These are phyloP conservation scores for Populus trichocarpa DNA, from an alignment of 441 rosid genomes.

Conservation along the genomic window DNA sequence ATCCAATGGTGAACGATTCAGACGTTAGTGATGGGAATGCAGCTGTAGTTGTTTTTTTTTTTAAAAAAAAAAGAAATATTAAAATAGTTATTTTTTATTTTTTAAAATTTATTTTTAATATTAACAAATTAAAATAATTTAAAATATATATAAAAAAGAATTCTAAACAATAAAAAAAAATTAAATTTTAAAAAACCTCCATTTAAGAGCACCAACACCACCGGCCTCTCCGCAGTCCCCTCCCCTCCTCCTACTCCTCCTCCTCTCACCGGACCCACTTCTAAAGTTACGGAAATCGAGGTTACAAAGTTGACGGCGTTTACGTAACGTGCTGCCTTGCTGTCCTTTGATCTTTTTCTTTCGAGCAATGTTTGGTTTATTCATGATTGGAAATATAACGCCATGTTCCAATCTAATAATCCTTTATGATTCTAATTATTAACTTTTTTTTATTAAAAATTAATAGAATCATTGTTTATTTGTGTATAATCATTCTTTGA, in stretches of 20 bases:
- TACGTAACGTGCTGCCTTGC: neutral
- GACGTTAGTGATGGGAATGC: constrained; percentile 30
- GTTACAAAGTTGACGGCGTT: constrained; percentile 11
- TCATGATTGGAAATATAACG: neutral
- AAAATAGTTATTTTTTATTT: too few species aligned
- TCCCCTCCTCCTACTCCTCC: neutral
- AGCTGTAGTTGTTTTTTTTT: too few species aligned
- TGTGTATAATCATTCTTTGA: too few species aligned
- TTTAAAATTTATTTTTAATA: too few species aligned
- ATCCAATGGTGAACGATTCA: constrained; percentile 27
- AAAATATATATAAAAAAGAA: too few species aligned
- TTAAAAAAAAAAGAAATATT: too few species aligned
- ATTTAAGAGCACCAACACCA: neutral
- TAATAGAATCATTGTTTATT: too few species aligned
- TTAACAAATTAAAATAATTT: too few species aligned
- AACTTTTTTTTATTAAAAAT: too few species aligned
- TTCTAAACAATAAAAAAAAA: too few species aligned
- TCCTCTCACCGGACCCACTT: constrained; percentile 13
- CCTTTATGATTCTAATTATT: too few species aligned
- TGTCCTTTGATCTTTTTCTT: neutral
- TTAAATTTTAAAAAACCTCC: too few species aligned
- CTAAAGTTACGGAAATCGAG: constrained; percentile 13
- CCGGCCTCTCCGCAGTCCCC: neutral
- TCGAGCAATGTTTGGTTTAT: neutral
- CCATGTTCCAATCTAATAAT: neutral